phyloP scores from a whole-genome alignment of 1,284 basidiomycete species.

The Baeospora myosura region DNA sequence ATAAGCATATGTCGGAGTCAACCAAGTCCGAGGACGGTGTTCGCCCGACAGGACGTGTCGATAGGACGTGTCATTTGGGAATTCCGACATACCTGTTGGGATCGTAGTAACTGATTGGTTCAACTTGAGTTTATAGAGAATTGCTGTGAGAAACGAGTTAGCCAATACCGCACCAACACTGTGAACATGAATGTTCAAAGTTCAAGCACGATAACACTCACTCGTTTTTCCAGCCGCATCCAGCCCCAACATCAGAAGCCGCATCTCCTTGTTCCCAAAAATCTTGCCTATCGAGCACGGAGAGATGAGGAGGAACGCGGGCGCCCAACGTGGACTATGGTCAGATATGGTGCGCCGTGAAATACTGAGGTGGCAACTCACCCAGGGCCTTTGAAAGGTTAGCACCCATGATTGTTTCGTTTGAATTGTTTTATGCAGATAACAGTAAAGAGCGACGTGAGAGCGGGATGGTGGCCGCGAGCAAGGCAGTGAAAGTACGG shows the following conservation, averaged over 20 bases:
- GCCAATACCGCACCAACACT: conserved; percentile 1
- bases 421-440: conserved; percentile 16
- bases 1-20: no score
- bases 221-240: conserved; percentile 98
- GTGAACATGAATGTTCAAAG: neutral
- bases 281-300: conserved; percentile 80
- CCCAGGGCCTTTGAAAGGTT: conserved; percentile 72
- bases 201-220: conserved; percentile 29
- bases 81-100: conserved; percentile 73
- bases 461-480: conserved; percentile 19
- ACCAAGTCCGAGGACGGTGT: conserved; percentile 8
- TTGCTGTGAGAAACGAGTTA: conserved; percentile 49
- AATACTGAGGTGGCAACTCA: conserved; percentile 26
- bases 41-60: conserved; percentile 7
- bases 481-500: conserved; percentile 4
- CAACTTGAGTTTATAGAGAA: conserved; percentile 98
- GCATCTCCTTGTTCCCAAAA: conserved; percentile 99
- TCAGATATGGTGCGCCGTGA: conserved; percentile 11
- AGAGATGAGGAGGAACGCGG: conserved; percentile 13
- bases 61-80: conserved; percentile 10
- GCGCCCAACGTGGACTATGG: conserved; percentile 8
- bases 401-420: conserved; percentile 52
- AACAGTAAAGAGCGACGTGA: conserved; percentile 36
- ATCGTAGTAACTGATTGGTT: conserved; percentile 99
- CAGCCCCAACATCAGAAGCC: conserved; percentile 84